Evolutionary conservation across 805 yeast species (phyloP).

Genomic region (Saccharomycopsis babjevae): DNA sequence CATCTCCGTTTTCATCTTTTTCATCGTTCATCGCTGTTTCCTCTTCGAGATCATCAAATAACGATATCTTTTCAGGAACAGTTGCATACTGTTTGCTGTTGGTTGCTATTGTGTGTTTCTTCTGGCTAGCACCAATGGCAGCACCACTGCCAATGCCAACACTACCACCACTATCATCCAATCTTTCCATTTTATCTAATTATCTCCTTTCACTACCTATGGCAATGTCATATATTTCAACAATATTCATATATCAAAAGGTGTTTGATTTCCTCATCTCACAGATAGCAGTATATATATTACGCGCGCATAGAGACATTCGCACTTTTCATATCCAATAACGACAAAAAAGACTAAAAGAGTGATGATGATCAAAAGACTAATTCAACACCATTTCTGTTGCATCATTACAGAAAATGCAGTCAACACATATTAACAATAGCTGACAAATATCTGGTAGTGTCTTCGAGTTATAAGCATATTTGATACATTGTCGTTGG

Average conservation of each 20-base stretch:
- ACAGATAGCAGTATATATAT: neutral
- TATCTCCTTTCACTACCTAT: no score
- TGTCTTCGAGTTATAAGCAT: no score
- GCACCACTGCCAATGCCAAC: no score
- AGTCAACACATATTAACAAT: no score
- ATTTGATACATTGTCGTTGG: no score
- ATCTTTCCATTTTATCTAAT: no score
- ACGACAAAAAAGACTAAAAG: neutral
- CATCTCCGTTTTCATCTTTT: neutral
- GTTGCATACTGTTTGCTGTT: neutral
- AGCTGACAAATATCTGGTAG: no score
- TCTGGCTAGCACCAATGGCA: no score
- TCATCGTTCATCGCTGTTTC: neutral
- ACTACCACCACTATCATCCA: no score
- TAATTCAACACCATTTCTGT: neutral
- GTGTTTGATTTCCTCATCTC: neutral
- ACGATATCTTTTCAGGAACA: neutral
- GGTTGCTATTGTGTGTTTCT: no score
- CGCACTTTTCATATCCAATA: neutral
- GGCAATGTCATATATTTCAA: no score
- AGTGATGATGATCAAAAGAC: neutral
- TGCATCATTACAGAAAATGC: neutral
- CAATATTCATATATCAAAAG: neutral
- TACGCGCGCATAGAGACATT: neutral
- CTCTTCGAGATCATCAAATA: neutral